A percentile compares a stretch with the other conserved stretches of the same genome.
Conservation (phyloP, 1,139 yeast genomes). For the Sugiyamaella novakii region DNA sequence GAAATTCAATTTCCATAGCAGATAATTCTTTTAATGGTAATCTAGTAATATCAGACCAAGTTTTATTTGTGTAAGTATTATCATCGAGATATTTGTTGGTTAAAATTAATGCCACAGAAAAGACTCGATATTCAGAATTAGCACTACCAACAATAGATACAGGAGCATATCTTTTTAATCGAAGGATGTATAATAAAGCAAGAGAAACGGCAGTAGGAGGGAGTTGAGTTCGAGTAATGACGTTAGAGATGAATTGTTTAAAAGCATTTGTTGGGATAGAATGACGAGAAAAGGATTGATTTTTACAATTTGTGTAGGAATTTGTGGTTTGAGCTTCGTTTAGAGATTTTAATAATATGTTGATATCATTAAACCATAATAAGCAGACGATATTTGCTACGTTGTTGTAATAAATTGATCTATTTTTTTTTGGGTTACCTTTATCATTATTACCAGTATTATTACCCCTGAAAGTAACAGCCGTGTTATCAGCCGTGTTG, state of each 20-base stretch:
- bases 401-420: constrained; percentile 31
- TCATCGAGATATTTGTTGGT: constrained; percentile 94
- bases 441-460: background rate
- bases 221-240: constrained; percentile 40
- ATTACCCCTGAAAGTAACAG: constrained; percentile 1
- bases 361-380: constrained; percentile 38
- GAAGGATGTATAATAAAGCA: constrained; percentile 42
- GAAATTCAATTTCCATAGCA: constrained; percentile 57
- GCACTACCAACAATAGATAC: constrained; percentile 39
- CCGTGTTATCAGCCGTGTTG: background rate
- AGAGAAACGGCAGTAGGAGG: constrained; percentile 42
- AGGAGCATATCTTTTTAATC: constrained; percentile 37
- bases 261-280: constrained; percentile 30
- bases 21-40: constrained; percentile 61
- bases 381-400: constrained; percentile 39
- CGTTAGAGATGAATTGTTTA: constrained; percentile 34
- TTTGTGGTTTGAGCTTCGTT: constrained; percentile 21
- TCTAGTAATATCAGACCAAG: constrained; percentile 93
- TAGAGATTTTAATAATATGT: constrained; percentile 25
- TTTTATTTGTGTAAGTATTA: constrained; percentile 85
- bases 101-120: constrained; percentile 69
- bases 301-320: constrained; percentile 7
- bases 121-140: constrained; percentile 55
- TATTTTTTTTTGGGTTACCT: constrained; percentile 7
- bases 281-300: constrained; percentile 20